These are phyloP conservation scores for Penicillium coffeae DNA, from an alignment of 495 filamentous ascomycete genomes.

Conservation along the genomic window DNA sequence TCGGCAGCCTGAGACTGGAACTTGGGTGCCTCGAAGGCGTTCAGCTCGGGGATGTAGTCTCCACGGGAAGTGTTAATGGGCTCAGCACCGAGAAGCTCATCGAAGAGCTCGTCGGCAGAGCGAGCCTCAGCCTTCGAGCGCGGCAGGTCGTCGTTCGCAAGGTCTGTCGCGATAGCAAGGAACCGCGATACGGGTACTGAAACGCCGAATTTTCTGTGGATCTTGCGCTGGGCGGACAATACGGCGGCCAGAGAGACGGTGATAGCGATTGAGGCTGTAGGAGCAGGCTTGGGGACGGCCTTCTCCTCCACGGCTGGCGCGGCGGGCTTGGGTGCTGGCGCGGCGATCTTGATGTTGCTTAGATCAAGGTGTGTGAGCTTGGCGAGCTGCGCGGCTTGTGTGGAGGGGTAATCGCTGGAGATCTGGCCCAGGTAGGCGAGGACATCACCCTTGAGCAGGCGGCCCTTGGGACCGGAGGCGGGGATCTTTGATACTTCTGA, in stretches of 20 bases:
- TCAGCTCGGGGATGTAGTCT: slow-evolving; percentile 70
- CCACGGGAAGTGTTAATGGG: slow-evolving; percentile 51
- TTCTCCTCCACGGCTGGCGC: slow-evolving; percentile 35
- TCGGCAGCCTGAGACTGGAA: slow-evolving; percentile 26
- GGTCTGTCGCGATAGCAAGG: slow-evolving; percentile 72
- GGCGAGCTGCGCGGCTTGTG: slow-evolving; percentile 62
- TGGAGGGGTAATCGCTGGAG: slow-evolving; percentile 60
- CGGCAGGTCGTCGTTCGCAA: slow-evolving; percentile 85
- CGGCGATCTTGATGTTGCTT: slow-evolving; percentile 86
- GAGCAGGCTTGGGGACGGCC: slow-evolving; percentile 29
- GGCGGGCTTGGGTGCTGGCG: slow-evolving; percentile 46
- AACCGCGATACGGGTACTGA: slow-evolving; percentile 83
- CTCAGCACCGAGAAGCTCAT: slow-evolving; percentile 76
- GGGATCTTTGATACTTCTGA: slow-evolving; percentile 75
- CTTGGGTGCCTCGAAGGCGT: slow-evolving; percentile 45
- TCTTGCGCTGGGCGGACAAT: slow-evolving; percentile 70
- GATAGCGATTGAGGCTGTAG: slow-evolving; percentile 48
- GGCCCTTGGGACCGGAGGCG: slow-evolving; percentile 81
- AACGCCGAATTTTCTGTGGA: slow-evolving; percentile 70
- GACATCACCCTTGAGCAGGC: slow-evolving; percentile 92
- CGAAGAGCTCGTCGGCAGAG: slow-evolving; percentile 78
- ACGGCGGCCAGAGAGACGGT: slow-evolving; percentile 76
- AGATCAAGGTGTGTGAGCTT: slow-evolving; percentile 84
- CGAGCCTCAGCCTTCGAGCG: slow-evolving; percentile 54
- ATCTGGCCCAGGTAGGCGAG: slow-evolving; percentile 83